These are phyloP conservation scores for Aspergillus steynii DNA, from an alignment of 495 filamentous ascomycete genomes.

Conservation along the genomic window DNA sequence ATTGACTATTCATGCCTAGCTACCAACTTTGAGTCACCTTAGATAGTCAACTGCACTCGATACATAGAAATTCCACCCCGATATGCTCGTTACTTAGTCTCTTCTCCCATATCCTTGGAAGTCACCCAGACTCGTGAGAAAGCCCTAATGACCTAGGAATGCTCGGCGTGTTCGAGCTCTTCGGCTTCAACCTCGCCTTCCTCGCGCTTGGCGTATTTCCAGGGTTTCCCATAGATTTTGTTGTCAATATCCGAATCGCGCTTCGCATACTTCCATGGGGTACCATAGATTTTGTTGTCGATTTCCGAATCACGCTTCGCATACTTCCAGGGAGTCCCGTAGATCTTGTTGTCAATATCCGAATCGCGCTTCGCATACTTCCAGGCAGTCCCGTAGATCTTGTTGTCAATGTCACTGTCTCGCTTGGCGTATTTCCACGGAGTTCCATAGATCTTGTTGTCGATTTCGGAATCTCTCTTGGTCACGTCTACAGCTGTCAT, in stretches of 20 bases:
- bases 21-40: neutral
- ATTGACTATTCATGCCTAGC: neutral
- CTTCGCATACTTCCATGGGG: too few species aligned
- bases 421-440: too few species aligned
- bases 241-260: too few species aligned
- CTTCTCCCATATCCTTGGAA: neutral
- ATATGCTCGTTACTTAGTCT: neutral
- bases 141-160: neutral
- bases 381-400: neutral
- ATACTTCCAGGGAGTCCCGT: neutral
- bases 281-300: too few species aligned
- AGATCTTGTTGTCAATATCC: neutral
- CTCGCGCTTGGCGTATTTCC: too few species aligned
- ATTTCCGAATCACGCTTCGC: too few species aligned
- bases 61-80: neutral
- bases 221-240: too few species aligned
- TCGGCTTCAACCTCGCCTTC: neutral
- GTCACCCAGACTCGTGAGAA: neutral
- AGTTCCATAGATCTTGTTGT: too few species aligned
- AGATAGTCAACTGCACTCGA: neutral
- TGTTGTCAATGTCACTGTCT: too few species aligned
- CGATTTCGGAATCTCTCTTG: neutral
- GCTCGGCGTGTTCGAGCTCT: neutral
- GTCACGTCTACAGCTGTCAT: neutral
- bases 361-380: neutral